Conservation (phyloP, 2,329 filamentous ascomycete species). For the Zymoseptoria tritici region DNA sequence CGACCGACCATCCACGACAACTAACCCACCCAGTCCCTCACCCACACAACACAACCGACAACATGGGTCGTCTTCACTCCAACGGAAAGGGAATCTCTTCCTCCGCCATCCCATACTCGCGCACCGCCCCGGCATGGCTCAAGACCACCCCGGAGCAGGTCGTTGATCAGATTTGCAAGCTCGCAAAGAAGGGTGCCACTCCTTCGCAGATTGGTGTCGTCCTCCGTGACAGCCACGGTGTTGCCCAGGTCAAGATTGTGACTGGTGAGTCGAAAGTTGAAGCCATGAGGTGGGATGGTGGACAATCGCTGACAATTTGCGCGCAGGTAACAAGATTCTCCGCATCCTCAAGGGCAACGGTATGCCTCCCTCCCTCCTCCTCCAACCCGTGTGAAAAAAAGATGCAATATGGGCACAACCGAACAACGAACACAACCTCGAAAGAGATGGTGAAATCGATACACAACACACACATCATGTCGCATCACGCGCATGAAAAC, state of each 20-base stretch:
- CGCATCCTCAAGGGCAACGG: slow-evolving; percentile 96
- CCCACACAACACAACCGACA: slow-evolving; percentile 34
- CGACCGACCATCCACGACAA: neutral
- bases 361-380: slow-evolving; percentile 49
- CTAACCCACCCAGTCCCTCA: neutral
- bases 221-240: slow-evolving; percentile 94
- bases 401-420: neutral
- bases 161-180: slow-evolving; percentile 98
- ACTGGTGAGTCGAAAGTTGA: slow-evolving; percentile 61
- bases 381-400: slow-evolving; percentile 37
- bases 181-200: slow-evolving; percentile 97
- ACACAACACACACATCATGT: slow-evolving; percentile 7
- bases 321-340: slow-evolving; percentile 94
- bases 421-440: slow-evolving; percentile 19
- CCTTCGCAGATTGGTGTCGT: slow-evolving; percentile 99
- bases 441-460: slow-evolving; percentile 22
- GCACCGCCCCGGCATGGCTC: slow-evolving; percentile 85
- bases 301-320: slow-evolving; percentile 10
- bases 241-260: slow-evolving; percentile 95
- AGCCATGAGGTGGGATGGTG: neutral
- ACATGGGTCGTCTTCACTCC: slow-evolving; percentile 96
- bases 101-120: slow-evolving; percentile 95
- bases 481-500: slow-evolving; percentile 12
- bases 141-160: slow-evolving; percentile 99
- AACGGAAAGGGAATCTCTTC: slow-evolving; percentile 98